Conservation (phyloP, 2,329 filamentous ascomycete species). For the Pestalotiopsis sp. region DNA sequence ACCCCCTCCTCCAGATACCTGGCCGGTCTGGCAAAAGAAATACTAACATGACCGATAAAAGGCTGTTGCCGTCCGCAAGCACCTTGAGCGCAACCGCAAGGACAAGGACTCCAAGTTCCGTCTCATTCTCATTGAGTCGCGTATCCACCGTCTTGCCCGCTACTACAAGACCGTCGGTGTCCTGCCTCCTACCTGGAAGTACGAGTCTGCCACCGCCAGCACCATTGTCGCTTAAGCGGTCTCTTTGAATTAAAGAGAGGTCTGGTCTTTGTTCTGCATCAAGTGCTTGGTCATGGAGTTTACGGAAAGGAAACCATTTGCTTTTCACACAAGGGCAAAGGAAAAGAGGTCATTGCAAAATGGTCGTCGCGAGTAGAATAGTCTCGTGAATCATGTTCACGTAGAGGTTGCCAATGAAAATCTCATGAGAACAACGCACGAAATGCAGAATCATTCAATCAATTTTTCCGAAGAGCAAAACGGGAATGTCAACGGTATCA, state of each 20-base stretch:
- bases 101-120: slow-evolving; percentile 99
- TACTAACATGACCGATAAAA: slow-evolving; percentile 36
- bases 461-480: background rate
- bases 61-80: slow-evolving; percentile 99
- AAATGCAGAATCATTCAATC: background rate
- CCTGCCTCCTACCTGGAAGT: slow-evolving; percentile 93
- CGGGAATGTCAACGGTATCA: slow-evolving; percentile 14
- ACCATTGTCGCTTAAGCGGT: slow-evolving; percentile 83
- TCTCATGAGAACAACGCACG: slow-evolving; percentile 10
- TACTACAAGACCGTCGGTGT: slow-evolving; percentile 98
- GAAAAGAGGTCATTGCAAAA: slow-evolving; percentile 14
- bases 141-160: slow-evolving; percentile 98
- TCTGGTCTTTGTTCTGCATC: slow-evolving; percentile 22
- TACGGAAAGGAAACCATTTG: slow-evolving; percentile 30
- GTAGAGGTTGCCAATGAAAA: slow-evolving; percentile 15
- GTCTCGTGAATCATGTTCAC: slow-evolving; percentile 7
- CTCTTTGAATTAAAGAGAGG: slow-evolving; percentile 14
- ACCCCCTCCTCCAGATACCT: background rate
- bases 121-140: slow-evolving; percentile 99
- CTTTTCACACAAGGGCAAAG: slow-evolving; percentile 23
- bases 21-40: background rate
- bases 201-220: slow-evolving; percentile 96
- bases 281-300: slow-evolving; percentile 32
- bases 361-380: slow-evolving; percentile 12
- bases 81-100: slow-evolving; percentile 99